phyloP scores from a whole-genome alignment of 495 filamentous ascomycete species.

The Talaromyces borbonicus region DNA sequence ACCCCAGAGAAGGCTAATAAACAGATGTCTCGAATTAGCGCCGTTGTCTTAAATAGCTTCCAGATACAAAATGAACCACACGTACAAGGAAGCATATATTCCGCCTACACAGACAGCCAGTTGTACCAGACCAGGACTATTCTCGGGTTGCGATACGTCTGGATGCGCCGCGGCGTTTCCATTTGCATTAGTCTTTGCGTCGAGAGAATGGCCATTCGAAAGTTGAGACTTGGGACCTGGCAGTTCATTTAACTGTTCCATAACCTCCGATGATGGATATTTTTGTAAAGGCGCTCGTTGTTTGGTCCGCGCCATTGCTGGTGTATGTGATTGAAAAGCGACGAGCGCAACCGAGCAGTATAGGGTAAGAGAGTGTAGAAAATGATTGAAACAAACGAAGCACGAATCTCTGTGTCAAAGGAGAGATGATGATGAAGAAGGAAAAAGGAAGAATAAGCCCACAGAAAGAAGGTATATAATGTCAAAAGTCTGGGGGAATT shows the following conservation, averaged over 20 bases:
- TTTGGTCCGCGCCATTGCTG: constrained; percentile 67
- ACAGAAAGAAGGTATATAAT: background rate
- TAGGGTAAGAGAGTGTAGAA: no score
- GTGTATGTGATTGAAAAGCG: constrained; percentile 1
- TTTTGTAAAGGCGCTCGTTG: constrained; percentile 57
- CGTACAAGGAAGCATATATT: constrained; percentile 94
- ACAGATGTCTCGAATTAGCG: background rate
- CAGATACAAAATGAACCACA: constrained; percentile 7
- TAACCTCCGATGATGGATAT: constrained; percentile 54
- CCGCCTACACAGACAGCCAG: constrained; percentile 81
- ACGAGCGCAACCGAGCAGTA: background rate
- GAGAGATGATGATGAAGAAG: background rate
- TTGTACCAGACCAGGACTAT: constrained; percentile 50
- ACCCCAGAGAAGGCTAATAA: constrained; percentile 90
- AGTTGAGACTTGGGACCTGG: constrained; percentile 18
- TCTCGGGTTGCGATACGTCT: constrained; percentile 21
- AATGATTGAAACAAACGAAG: background rate
- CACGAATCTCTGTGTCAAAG: background rate
- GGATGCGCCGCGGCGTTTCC: constrained; percentile 25
- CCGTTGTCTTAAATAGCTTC: background rate
- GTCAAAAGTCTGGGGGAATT: no score
- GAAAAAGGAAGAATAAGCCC: background rate
- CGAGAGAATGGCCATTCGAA: constrained; percentile 17
- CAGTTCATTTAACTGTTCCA: constrained; percentile 26
- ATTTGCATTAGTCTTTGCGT: constrained; percentile 20